Evolutionary conservation across 2,329 filamentous ascomycete genomes (phyloP).

Genomic region (Thelonectria discophora): DNA sequence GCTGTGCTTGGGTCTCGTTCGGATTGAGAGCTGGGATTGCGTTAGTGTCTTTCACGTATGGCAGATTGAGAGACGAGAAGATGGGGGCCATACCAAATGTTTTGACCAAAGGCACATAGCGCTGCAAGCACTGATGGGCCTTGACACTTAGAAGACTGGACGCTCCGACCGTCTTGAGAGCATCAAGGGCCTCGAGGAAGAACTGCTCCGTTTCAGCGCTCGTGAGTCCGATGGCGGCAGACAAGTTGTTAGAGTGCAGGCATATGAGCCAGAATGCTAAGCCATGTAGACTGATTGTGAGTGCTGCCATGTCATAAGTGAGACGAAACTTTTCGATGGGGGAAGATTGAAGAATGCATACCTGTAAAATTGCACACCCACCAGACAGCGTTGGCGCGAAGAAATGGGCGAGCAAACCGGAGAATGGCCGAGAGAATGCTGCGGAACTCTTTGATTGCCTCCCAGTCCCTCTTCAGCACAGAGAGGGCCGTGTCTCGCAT

Average conservation of each 20-base stretch:
- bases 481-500: slow-evolving; percentile 29
- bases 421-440: slow-evolving; percentile 31
- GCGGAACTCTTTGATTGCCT: slow-evolving; percentile 33
- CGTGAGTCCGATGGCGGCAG: slow-evolving; percentile 14
- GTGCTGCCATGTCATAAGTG: slow-evolving; percentile 23
- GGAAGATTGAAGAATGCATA: slow-evolving; percentile 11
- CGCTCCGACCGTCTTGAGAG: slow-evolving; percentile 29
- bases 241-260: slow-evolving; percentile 19
- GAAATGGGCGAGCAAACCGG: slow-evolving; percentile 30
- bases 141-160: slow-evolving; percentile 38
- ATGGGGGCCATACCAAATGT: slow-evolving; percentile 15
- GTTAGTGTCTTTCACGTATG: not conserved
- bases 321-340: not conserved
- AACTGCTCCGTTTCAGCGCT: slow-evolving; percentile 26
- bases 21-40: not conserved
- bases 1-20: not conserved
- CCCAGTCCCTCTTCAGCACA: slow-evolving; percentile 36
- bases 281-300: slow-evolving; percentile 42
- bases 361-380: slow-evolving; percentile 46
- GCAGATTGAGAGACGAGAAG: not conserved
- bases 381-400: slow-evolving; percentile 42
- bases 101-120: slow-evolving; percentile 30
- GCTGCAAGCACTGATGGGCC: slow-evolving; percentile 35
- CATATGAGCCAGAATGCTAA: slow-evolving; percentile 42
- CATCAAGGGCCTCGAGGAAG: slow-evolving; percentile 26